Base-by-base conservation (phyloP, 2,329 filamentous ascomycete species). In the Ambrosiella cleistominuta region DNA sequence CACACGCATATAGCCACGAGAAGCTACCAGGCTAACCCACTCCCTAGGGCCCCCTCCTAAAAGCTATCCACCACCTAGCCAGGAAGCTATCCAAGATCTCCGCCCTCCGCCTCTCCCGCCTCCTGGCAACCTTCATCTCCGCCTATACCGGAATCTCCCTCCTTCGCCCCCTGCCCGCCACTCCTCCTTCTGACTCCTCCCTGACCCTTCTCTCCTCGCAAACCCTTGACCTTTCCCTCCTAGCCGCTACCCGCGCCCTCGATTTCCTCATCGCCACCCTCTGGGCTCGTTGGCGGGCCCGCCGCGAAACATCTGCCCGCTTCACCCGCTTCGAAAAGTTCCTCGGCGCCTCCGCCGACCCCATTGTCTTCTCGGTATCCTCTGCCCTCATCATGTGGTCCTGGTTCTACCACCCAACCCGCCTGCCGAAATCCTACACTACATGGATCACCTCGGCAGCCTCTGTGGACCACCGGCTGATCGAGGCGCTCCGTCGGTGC, bases 301-400 rank as follows among this genome's bases (percentile, higher is more conserved):
- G 74, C 61, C 70, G 76, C 53, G 66, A 74, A 62, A 71, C 73
- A 45, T 65, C 68, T 9, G 68, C 69, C 15, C 71, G 67, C 61
- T 79, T 77, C 75, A 74, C 73, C 37, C 69, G 68, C 63, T 74
- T 77, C 13, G 68, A 71, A 57, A 62, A 68, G 53, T 60, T 68
- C 44, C 61, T 72, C 27, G 70, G 71, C 39, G 65, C 62, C 5
- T 63, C 70, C 45, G 64, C 80, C n/a, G 85, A 91, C 65, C 79
- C 86, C 3, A 70, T 78, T 5, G 70, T 90, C 15, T 94, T 95
- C 68, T 80, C 84, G 50, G 68, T 76, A 39, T 89, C 86, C 17
- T 82, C 79, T 44, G 84, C 82, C 19, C 71, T 87, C 42, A 83
- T 94, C 63, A 95, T 94, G 88, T 91, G 86, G 84, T 79, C 86